Evolutionary conservation across 805 yeast species (phyloP).

Genomic region (Yamadazyma ubonensis): DNA sequence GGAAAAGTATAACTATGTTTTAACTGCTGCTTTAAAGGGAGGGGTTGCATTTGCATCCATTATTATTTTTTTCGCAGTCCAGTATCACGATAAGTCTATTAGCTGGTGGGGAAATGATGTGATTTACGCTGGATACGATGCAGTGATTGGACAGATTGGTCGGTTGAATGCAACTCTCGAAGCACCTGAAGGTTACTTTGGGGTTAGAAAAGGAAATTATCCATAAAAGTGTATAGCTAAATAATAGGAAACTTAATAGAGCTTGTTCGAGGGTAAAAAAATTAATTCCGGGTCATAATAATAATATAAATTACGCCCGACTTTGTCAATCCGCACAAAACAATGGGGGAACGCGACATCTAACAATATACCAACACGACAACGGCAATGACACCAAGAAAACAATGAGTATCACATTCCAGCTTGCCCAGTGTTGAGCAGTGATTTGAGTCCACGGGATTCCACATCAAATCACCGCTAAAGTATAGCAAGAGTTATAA

Average conservation of each 20-base stretch:
- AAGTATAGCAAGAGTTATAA: too few relatives aligned
- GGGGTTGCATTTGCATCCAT: constrained; percentile 62
- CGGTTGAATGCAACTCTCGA: constrained; percentile 28
- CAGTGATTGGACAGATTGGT: constrained; percentile 27
- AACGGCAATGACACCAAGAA: background rate
- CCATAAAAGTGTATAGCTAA: too few relatives aligned
- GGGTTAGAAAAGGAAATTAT: constrained; percentile 27
- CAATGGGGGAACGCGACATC: too few relatives aligned
- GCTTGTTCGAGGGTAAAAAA: too few relatives aligned
- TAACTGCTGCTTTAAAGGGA: constrained; percentile 54
- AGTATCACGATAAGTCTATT: constrained; percentile 41
- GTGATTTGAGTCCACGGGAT: too few relatives aligned
- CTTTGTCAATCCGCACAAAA: too few relatives aligned
- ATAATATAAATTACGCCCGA: too few relatives aligned
- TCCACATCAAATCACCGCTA: too few relatives aligned
- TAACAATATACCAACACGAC: background rate
- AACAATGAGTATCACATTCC: background rate
- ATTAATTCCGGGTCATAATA: too few relatives aligned
- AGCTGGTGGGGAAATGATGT: constrained; percentile 65
- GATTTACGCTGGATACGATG: constrained; percentile 32
- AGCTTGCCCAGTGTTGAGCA: too few relatives aligned
- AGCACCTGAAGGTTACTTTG: constrained; percentile 33
- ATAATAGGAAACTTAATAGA: too few relatives aligned
- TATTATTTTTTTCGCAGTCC: constrained; percentile 54
- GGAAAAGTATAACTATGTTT: constrained; percentile 68